A percentile compares a stretch with the other conserved stretches of the same genome.
Evolutionary conservation across 768 basidiomycete genomes (phyloP).

Genomic region (Mycena crocata): DNA sequence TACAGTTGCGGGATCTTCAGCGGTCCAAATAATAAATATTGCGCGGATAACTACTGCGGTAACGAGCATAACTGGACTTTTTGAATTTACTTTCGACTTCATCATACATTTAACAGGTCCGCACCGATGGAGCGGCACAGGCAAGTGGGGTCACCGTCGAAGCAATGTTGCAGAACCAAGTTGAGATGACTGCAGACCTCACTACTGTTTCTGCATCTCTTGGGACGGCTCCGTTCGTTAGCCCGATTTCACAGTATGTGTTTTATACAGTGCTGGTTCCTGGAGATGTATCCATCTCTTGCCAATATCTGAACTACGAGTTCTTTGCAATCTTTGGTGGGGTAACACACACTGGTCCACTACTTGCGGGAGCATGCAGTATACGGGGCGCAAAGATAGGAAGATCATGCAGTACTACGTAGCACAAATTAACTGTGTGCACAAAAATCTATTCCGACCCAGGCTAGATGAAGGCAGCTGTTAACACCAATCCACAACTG

Average conservation of each 20-base stretch:
- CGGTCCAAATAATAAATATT: constrained; percentile 11
- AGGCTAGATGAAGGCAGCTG: not conserved
- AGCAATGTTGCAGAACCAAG: constrained; percentile 21
- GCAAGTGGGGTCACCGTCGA: constrained; percentile 19
- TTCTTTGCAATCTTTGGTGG: constrained; percentile 14
- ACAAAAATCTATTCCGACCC: not conserved
- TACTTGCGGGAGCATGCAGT: constrained; percentile 16
- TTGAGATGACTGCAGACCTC: constrained; percentile 17
- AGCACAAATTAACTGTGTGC: not conserved
- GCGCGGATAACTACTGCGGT: constrained; percentile 24
- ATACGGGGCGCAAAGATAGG: not conserved
- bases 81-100: too few relatives aligned
- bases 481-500: not conserved
- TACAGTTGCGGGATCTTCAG: constrained; percentile 16
- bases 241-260: constrained; percentile 20
- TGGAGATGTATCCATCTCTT: constrained; percentile 7
- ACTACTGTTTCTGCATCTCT: constrained; percentile 19
- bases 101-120: constrained; percentile 6
- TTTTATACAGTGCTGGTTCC: constrained; percentile 23
- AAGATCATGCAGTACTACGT: constrained; percentile 12
- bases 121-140: constrained; percentile 17
- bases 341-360: constrained; percentile 18
- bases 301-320: constrained; percentile 24
- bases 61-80: not conserved
- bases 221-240: constrained; percentile 20